These are phyloP conservation scores for Dichotomopilus funicola DNA, from an alignment of 2,329 filamentous ascomycete genomes.

Conservation along the genomic window DNA sequence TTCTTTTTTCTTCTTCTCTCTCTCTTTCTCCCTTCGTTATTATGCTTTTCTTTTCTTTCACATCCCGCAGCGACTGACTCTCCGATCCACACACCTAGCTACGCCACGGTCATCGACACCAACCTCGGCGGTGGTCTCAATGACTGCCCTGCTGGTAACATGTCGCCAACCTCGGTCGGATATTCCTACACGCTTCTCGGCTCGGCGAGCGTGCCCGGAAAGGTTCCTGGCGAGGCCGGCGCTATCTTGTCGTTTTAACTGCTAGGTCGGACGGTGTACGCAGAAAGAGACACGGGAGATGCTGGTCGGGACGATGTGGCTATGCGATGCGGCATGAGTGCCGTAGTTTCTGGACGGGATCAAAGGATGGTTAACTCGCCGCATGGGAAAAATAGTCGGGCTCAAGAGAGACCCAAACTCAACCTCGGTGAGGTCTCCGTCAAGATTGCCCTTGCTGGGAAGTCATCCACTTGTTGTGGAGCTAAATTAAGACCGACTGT, in stretches of 20 bases:
- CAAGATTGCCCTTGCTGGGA: no score
- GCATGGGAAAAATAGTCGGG: no score
- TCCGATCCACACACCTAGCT: slow-evolving; percentile 15
- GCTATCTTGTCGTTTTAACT: slow-evolving; percentile 15
- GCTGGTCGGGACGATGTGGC: no score
- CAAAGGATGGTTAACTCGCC: no score
- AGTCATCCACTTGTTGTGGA: no score
- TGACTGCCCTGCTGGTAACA: slow-evolving; percentile 43
- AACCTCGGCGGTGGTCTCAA: slow-evolving; percentile 40
- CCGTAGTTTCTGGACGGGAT: no score
- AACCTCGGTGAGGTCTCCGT: no score
- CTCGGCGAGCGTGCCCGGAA: slow-evolving; percentile 33
- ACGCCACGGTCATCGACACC: slow-evolving; percentile 37
- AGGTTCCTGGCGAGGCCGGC: slow-evolving; percentile 15
- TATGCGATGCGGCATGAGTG: no score
- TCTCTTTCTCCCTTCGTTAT: background rate
- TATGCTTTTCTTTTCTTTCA: background rate
- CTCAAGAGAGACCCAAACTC: no score
- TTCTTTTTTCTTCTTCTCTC: no score
- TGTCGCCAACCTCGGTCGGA: slow-evolving; percentile 38
- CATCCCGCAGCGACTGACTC: background rate
- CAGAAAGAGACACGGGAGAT: no score
- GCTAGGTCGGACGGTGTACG: background rate
- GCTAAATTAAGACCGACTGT: no score
- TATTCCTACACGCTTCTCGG: slow-evolving; percentile 50